Percentiles rank a stretch among this genome's conserved stretches.
Evolutionary conservation across 164 flowering plant species (phyloP).

Genomic region (Nelumbo lutea): DNA sequence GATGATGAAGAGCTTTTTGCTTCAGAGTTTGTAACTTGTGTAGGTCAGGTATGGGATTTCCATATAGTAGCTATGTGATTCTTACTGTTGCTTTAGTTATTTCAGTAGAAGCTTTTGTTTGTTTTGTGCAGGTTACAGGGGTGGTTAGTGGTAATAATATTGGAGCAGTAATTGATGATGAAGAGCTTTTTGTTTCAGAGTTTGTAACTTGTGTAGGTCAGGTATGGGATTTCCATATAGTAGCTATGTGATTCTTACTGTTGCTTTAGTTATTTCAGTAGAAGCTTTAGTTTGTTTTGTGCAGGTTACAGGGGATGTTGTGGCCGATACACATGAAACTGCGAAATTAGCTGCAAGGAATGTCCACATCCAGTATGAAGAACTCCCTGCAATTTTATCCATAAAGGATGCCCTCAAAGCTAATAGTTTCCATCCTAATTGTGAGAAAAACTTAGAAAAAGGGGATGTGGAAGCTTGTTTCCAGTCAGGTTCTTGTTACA

Average conservation of each 20-base stretch:
- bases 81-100: background rate
- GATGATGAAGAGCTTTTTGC: slow-evolving; percentile 88
- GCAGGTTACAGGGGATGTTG: slow-evolving; percentile 85
- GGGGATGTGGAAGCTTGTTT: slow-evolving; percentile 87
- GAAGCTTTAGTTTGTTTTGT: slow-evolving; percentile 6
- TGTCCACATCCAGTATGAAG: slow-evolving; percentile 75
- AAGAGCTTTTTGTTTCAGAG: slow-evolving; percentile 81
- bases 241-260: background rate
- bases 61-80: background rate
- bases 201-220: slow-evolving; percentile 93
- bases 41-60: slow-evolving; percentile 69
- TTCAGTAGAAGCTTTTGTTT: too few relatives aligned
- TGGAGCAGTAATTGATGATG: slow-evolving; percentile 74
- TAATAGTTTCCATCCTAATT: slow-evolving; percentile 67
- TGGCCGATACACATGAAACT: slow-evolving; percentile 92
- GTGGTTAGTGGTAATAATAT: slow-evolving; percentile 39
- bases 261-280: background rate
- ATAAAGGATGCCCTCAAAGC: slow-evolving; percentile 64
- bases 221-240: slow-evolving; percentile 33
- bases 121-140: too few relatives aligned
- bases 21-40: slow-evolving; percentile 75
- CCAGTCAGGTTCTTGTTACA: slow-evolving; percentile 61
- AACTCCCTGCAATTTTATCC: slow-evolving; percentile 75
- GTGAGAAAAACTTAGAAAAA: slow-evolving; percentile 53
- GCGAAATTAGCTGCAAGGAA: slow-evolving; percentile 78